A percentile compares a stretch with the other conserved stretches of the same genome.
phyloP scores from a whole-genome alignment of 768 basidiomycete genomes.

The Clavaria fumosa region DNA sequence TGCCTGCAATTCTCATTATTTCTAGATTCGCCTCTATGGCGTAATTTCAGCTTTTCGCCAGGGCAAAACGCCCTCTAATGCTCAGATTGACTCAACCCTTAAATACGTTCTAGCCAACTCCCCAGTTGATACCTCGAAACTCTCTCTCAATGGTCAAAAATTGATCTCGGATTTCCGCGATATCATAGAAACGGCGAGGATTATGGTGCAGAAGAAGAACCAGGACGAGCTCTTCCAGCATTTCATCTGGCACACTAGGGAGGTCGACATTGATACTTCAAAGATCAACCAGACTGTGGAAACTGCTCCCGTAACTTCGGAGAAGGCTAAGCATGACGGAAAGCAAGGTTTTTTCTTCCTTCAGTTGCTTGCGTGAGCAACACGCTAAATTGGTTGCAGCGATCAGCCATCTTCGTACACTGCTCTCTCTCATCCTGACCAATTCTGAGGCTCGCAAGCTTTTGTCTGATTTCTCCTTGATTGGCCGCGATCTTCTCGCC shows the following conservation, averaged over 20 bases:
- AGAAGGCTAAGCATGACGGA: constrained; percentile 42
- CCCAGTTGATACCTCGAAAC: constrained; percentile 44
- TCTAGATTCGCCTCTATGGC: constrained; percentile 62
- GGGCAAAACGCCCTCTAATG: constrained; percentile 66
- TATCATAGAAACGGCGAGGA: constrained; percentile 58
- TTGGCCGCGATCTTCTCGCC: constrained; percentile 75
- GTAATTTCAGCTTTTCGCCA: constrained; percentile 68
- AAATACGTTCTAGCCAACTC: constrained; percentile 43
- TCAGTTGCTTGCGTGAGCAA: not conserved
- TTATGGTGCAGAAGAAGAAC: constrained; percentile 75
- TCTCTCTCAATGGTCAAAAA: constrained; percentile 64
- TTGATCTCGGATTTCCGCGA: constrained; percentile 66
- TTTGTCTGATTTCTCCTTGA: constrained; percentile 57
- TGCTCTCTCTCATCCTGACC: constrained; percentile 74
- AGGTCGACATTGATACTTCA: constrained; percentile 26
- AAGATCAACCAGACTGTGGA: constrained; percentile 14
- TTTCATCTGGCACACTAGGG: constrained; percentile 70
- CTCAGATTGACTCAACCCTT: constrained; percentile 63
- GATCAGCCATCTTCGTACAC: constrained; percentile 73
- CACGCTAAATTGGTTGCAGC: constrained; percentile 26
- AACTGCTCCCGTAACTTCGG: constrained; percentile 31
- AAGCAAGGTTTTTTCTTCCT: no score
- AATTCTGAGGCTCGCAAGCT: constrained; percentile 91
- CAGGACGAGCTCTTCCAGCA: constrained; percentile 84
- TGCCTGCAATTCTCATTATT: not conserved